phyloP scores from a whole-genome alignment of 441 rosid species.

The Erysimum pusillum region DNA sequence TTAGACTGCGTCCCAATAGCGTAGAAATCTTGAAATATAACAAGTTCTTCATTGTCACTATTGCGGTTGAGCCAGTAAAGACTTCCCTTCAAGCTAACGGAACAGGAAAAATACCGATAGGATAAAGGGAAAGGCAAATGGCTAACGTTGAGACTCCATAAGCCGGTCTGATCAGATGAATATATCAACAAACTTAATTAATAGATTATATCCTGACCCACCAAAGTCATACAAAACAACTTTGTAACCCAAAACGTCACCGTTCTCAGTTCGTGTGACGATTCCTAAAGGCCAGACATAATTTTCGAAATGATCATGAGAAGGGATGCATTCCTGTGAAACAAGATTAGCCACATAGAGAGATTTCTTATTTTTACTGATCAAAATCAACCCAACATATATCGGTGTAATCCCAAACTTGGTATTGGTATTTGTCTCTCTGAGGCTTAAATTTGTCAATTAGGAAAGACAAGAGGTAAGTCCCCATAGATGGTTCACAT shows the following conservation, averaged over 20 bases:
- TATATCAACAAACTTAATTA: too few species aligned
- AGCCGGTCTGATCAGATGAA: too few species aligned
- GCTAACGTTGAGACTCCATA: too few species aligned
- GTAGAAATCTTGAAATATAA: background rate
- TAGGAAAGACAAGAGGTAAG: background rate
- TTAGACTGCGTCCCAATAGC: too few species aligned
- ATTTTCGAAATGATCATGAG: background rate
- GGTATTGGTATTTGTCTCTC: background rate
- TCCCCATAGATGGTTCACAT: background rate
- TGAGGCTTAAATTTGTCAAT: background rate
- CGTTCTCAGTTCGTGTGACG: conserved; percentile 6
- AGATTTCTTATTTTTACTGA: too few species aligned
- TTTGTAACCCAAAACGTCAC: conserved; percentile 2
- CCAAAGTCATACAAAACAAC: too few species aligned
- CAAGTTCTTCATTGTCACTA: background rate
- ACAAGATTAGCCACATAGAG: too few species aligned
- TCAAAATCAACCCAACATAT: too few species aligned
- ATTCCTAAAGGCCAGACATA: background rate
- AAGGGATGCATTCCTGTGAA: too few species aligned
- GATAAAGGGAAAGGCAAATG: background rate
- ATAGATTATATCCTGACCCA: too few species aligned
- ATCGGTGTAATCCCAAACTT: too few species aligned
- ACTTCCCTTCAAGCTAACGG: background rate
- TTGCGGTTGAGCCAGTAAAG: background rate
- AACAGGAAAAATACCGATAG: background rate